Evolutionary conservation across 75 land plant genomes (phyloP), one percentile per base, ranked within the genome.

Genomic region (Ceratopteris richardii): DNA sequence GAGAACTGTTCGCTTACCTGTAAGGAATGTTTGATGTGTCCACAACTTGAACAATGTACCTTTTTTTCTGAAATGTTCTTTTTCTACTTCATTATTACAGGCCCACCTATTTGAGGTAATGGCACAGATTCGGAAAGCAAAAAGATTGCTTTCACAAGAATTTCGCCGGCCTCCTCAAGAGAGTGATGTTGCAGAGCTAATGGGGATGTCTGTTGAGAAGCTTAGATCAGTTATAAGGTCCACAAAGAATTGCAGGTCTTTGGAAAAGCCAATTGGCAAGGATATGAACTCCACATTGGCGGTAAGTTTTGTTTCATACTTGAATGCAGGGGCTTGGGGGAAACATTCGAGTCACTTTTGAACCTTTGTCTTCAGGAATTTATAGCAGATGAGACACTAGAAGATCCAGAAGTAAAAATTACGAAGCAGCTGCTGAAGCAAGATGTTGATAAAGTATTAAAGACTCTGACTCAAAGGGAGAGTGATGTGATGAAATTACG

Each of bases 91-190:
- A 40, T 10, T 10, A 40, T 57, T 9, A 42, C 78, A 91, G 98
- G 72, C 78, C 63, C 94, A 92, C 78, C 70, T 89, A 74, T 81
- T 77, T 48, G 90, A 89, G 51, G 83, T 85, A 40, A 71, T 80
- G n/a, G 76, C 84, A 53, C 80, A 80, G 56, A 81, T 89, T 41
- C 77, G 66, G 69, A 83, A 82, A 69, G 84, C 98, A 19, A 80
- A 65, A 69, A 85, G 73, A 59, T 78, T 76, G 18, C 56, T 92
- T n/a, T 74, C 60, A 37, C 71, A 60, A 53, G 88, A 82, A 62
- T 78, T 72, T 58, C 82, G 84, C 66, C 70, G 68, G 57, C 65
- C 62, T 18, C 96, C 95, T 54, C 43, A 56, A 19, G 64, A 89
- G 56, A 84, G 77, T 67, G 87, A 92, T 69, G 71, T 92, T 61